Base-by-base conservation (phyloP, 768 basidiomycete genomes). In the Nevesoporus exiguus region DNA sequence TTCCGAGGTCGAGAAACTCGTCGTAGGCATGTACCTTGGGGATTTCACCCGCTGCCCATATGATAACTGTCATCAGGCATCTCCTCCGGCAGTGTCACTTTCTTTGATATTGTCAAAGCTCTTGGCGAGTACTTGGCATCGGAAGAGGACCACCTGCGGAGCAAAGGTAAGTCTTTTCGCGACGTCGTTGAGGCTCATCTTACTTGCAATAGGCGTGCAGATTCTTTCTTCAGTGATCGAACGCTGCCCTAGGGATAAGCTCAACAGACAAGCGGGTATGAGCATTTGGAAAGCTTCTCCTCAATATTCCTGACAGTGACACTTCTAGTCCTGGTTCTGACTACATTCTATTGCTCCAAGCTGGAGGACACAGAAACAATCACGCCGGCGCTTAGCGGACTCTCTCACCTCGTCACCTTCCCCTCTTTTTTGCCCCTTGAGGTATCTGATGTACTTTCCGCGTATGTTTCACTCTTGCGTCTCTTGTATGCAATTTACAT, bases 81-180 rank as follows among this genome's bases (percentile, higher is more conserved):
- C 50, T 79, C 82, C 14, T 73, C 74, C 55, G 84, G 83, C 19
- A 69, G 76, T 21, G 70, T 80, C 9, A 80, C 84, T 19, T 74
- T 97, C 14, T 74, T 94, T 5, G 80, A 86, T 57, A 73, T 98
- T 21, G 91, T 98, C 33, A 93, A 91, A 66, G 84, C 85, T 24
- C 79, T 97, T 0, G 92, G 92, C 39, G 87, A 90, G 60, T 93
- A 89, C 64, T 75, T 99, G 14, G 95, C 91, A 0, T 85, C 91
- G 2, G 90, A 94, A 53, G 89, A 96, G 51, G 90, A 87, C 61
- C 74, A 77, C 5, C 70, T 88, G 11, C 80, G 96, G 27, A 80
- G 82, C 9, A 92, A 92, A 77, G 96, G 96, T 92, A 55, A 43
- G 50, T 45, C 55, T 40, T 41, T 33, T n/a, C 24, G 22, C 34